Evolutionary conservation across 2,329 filamentous ascomycete species (phyloP), one percentile per base, ranked within the genome.

Genomic region (Hymenoscyphus albidus): DNA sequence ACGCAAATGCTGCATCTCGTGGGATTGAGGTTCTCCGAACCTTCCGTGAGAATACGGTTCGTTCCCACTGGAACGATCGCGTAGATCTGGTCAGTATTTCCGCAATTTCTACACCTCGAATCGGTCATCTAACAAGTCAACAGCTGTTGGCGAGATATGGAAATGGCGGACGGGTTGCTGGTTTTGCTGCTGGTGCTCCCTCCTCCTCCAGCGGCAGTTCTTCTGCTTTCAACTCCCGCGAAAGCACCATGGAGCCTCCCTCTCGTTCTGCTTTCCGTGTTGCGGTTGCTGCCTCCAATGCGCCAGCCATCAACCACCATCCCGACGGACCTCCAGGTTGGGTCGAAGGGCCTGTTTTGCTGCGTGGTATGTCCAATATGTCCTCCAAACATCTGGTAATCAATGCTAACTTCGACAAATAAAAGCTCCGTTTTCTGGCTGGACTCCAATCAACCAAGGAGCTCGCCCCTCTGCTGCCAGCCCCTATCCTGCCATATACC

Each of bases 1-100:
- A 54, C 48, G n/a, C 9, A 54, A 54, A 54, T 54, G 18, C 48
- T 54, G 18, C 7, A 13, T 7, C 48, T 54, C 48, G 48, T 12
- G 48, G 48, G 13, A 54, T 54, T 27, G n/a, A 12, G 12, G 48
- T 54, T 27, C 12, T 9, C 6, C 22, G 48, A 54, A 27, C 18
- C 48, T 54, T 54, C 48, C 48, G 48, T 13, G 48, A 54, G 13
- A 54, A 54, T 12, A 54, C 48, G 48, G 48, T 54, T 54, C 48
- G 48, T 22, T 54, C 48, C 18, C 48, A 54, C 48, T 54, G 48
- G 48, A 54, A 54, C 4, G 48, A 54, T 22, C 48, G 22, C 12
- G n/a, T 27, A 54, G 12, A 10, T 22, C 35, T 35, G 35, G 35
- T 35, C 35, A 35, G 35, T 35, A 35, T 35, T 35, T 35, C 35